Percentiles rank a stretch among this genome's conserved stretches.
Evolutionary conservation across 306 rosid species (phyloP).

Genomic region (Acacia acuminata): DNA sequence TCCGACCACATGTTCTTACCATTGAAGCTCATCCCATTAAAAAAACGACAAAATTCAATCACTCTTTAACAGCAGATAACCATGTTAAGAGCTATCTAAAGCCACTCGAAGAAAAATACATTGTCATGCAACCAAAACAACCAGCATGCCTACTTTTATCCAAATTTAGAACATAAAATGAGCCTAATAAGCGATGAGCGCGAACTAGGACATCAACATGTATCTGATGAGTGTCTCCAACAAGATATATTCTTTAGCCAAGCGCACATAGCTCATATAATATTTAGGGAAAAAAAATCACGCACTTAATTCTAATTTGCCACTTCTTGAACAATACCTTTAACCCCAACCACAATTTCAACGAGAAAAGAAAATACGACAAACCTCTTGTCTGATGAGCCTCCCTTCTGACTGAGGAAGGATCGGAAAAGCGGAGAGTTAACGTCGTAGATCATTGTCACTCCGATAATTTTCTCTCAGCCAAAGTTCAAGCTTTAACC

Average conservation of each 20-base stretch:
- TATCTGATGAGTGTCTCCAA: background rate
- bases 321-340: background rate
- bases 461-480: background rate
- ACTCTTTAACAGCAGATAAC: background rate
- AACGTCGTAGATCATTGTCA: conserved; percentile 92
- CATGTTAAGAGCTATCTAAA: background rate
- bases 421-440: conserved; percentile 97
- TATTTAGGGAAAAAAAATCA: background rate
- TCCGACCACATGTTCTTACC: background rate
- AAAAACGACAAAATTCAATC: background rate
- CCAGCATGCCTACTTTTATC: background rate
- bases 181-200: background rate
- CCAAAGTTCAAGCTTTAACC: conserved; percentile 38
- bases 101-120: background rate
- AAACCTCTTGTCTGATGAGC: conserved; percentile 93
- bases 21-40: background rate
- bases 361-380: background rate
- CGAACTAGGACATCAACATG: background rate
- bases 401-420: conserved; percentile 99
- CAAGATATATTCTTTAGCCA: background rate
- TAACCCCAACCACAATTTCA: background rate
- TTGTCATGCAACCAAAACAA: background rate
- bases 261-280: background rate
- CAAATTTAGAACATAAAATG: background rate
- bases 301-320: background rate